Evolutionary conservation across 257 asterid genomes (phyloP).

Genomic region (Plantago elongata): DNA sequence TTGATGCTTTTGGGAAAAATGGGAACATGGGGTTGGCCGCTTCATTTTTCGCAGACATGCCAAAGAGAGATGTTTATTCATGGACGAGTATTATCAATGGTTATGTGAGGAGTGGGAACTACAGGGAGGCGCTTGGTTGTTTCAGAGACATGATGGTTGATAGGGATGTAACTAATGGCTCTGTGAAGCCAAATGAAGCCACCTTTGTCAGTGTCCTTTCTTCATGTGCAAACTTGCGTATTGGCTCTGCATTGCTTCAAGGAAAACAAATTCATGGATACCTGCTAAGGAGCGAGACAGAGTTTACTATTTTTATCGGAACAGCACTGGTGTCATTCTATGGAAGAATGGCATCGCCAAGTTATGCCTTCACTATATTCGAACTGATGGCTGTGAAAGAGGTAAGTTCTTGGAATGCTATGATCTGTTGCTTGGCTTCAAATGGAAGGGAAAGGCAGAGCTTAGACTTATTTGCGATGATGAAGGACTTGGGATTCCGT

Average conservation of each 20-base stretch:
- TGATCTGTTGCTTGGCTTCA: constrained; percentile 67
- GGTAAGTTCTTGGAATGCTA: constrained; percentile 86
- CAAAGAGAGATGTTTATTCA: constrained; percentile 55
- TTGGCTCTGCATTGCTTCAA: constrained; percentile 35
- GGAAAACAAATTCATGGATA: constrained; percentile 85
- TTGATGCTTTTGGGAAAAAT: constrained; percentile 61
- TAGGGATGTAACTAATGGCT: constrained; percentile 35
- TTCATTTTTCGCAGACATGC: constrained; percentile 47
- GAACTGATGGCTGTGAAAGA: constrained; percentile 40
- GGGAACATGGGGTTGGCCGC: constrained; percentile 55
- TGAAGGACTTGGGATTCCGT: constrained; percentile 31
- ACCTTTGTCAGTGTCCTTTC: constrained; percentile 71
- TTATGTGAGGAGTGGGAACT: constrained; percentile 41
- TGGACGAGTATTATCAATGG: constrained; percentile 87
- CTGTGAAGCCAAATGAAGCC: constrained; percentile 71
- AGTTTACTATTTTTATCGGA: constrained; percentile 51
- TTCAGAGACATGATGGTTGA: constrained; percentile 59
- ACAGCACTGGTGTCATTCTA: constrained; percentile 68
- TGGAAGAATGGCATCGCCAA: constrained; percentile 66
- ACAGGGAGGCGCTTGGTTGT: constrained; percentile 42
- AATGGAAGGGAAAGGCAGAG: constrained; percentile 68
- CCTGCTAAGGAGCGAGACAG: constrained; percentile 46
- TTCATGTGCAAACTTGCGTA: constrained; percentile 53
- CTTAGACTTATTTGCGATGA: constrained; percentile 50
- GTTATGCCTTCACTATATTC: constrained; percentile 44